Percentiles rank a stretch among this genome's conserved stretches.
Evolutionary conservation across 2,329 filamentous ascomycete genomes (phyloP).

Genomic region (Hymenoscyphus fraxineus): DNA sequence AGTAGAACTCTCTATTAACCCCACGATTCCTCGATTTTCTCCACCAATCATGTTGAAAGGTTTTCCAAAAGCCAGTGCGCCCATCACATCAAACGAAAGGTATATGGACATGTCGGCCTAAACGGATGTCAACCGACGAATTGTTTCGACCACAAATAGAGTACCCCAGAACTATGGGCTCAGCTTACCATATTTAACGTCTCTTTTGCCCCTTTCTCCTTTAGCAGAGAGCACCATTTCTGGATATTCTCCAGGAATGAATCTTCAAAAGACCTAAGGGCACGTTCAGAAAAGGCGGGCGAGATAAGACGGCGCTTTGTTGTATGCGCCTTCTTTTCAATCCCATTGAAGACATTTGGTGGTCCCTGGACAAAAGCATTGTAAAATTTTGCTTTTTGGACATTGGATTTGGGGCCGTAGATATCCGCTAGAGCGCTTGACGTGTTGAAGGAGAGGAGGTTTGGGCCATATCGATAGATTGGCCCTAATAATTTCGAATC

Average conservation of each 20-base stretch:
- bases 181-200: not conserved
- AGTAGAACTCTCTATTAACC: constrained; percentile 44
- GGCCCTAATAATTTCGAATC: not conserved
- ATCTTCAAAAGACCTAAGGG: constrained; percentile 16
- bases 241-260: constrained; percentile 30
- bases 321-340: constrained; percentile 63
- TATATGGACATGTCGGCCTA: constrained; percentile 9
- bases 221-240: constrained; percentile 42
- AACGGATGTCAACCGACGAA: no score
- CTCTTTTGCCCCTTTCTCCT: not conserved
- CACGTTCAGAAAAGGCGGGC: constrained; percentile 52
- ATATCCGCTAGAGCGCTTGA: constrained; percentile 7
- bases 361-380: constrained; percentile 33
- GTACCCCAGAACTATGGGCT: not conserved
- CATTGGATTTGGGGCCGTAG: constrained; percentile 10
- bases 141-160: no score
- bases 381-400: constrained; percentile 11
- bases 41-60: constrained; percentile 42
- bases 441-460: constrained; percentile 11
- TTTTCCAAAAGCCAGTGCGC: constrained; percentile 41
- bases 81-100: constrained; percentile 30
- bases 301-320: constrained; percentile 59
- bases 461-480: constrained; percentile 1
- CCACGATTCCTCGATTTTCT: constrained; percentile 61
- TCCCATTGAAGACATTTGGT: constrained; percentile 67